Conservation (phyloP, 345 rosid genomes). For the Tarenaya hassleriana region DNA sequence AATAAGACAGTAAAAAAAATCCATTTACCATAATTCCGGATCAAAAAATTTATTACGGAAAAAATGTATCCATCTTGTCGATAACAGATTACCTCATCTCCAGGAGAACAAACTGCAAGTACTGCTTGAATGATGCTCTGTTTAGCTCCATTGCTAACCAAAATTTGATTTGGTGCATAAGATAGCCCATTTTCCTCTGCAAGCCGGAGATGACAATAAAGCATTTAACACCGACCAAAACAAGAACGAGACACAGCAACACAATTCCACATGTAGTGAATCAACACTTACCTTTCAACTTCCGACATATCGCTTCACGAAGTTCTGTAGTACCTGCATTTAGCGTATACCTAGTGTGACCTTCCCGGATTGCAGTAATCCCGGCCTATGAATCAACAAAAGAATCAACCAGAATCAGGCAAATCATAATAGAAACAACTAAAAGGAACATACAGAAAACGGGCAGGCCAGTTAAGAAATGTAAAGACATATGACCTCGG, state of each 20-base stretch:
- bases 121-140: constrained; percentile 76
- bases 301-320: constrained; percentile 76
- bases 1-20: too few relatives aligned
- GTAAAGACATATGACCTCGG: constrained; percentile 48
- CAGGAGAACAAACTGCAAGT: constrained; percentile 88
- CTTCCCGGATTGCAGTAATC: constrained; percentile 81
- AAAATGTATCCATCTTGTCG: neutral
- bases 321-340: constrained; percentile 85
- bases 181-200: constrained; percentile 84
- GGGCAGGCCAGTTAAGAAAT: neutral
- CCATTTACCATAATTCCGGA: too few relatives aligned
- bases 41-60: too few relatives aligned
- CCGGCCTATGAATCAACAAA: constrained; percentile 50
- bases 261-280: constrained; percentile 4
- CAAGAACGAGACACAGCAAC: neutral
- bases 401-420: constrained; percentile 4
- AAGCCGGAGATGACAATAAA: neutral
- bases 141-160: constrained; percentile 97
- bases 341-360: constrained; percentile 79
- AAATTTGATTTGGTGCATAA: constrained; percentile 73
- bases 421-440: neutral
- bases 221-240: neutral
- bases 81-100: constrained; percentile 63
- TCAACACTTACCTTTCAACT: constrained; percentile 59
- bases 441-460: neutral